Evolutionary conservation across 169 alveolate genomes (phyloP).

Genomic region (Cystoisospora suis): DNA sequence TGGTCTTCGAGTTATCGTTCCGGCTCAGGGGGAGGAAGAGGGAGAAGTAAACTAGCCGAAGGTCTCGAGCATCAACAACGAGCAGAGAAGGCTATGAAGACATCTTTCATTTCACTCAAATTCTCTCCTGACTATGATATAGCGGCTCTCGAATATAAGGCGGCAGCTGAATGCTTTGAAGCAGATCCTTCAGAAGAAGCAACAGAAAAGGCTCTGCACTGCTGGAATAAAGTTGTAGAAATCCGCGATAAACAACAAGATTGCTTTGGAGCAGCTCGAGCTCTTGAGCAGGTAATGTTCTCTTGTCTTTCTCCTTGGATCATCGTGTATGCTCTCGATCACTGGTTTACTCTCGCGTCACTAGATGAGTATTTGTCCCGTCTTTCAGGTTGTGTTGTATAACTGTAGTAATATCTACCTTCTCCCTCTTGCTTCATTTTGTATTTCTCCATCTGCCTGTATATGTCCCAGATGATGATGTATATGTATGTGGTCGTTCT

Average conservation of each 20-base stretch:
- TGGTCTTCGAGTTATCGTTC: no score
- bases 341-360: no score
- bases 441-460: no score
- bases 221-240: not conserved
- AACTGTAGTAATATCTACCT: no score
- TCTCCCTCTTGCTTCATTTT: no score
- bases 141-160: not conserved
- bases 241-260: conserved; percentile 10
- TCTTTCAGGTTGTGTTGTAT: no score
- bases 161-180: conserved; percentile 6
- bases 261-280: not conserved
- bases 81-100: conserved; percentile 2
- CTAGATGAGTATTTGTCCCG: no score
- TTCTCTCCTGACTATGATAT: conserved; percentile 18
- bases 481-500: no score
- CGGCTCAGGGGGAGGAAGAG: no score
- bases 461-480: no score
- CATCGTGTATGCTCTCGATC: no score
- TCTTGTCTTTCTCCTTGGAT: not conserved
- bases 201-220: not conserved
- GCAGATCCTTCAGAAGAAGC: not conserved
- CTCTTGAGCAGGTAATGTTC: not conserved
- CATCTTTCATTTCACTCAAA: not conserved
- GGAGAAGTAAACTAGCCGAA: not conserved
- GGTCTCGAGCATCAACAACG: not conserved